A percentile compares a stretch with the other conserved stretches of the same genome.
Evolutionary conservation across 768 basidiomycete species (phyloP).

Genomic region (Russula virescens): DNA sequence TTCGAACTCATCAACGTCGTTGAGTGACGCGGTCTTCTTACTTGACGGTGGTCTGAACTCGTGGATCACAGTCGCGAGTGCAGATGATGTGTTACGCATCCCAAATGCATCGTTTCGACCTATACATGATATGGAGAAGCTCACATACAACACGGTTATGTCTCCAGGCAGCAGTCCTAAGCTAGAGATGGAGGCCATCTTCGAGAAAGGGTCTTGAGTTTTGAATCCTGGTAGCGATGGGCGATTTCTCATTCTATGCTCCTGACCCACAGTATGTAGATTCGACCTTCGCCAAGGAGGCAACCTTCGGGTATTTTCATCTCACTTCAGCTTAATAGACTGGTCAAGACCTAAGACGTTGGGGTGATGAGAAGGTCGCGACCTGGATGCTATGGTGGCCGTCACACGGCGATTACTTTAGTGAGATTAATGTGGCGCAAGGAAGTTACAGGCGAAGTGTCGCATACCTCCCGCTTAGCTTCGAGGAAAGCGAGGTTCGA

Average conservation of each 20-base stretch:
- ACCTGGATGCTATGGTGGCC: constrained; percentile 59
- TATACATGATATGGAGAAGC: constrained; percentile 23
- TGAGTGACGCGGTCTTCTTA: constrained; percentile 23
- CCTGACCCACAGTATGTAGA: constrained; percentile 49
- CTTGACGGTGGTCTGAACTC: constrained; percentile 22
- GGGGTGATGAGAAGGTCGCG: constrained; percentile 46
- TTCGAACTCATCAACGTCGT: neutral
- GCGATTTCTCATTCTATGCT: constrained; percentile 70
- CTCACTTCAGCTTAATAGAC: neutral
- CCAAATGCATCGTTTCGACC: constrained; percentile 29
- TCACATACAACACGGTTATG: constrained; percentile 26
- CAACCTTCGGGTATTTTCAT: constrained; percentile 44
- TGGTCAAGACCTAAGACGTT: constrained; percentile 38
- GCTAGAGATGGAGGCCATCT: constrained; percentile 27
- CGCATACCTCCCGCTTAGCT: constrained; percentile 54
- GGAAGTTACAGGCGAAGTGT: constrained; percentile 56
- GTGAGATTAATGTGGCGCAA: constrained; percentile 66
- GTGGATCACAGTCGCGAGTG: constrained; percentile 28
- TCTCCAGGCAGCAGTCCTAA: constrained; percentile 27
- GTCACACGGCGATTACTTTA: constrained; percentile 56
- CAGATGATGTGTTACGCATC: constrained; percentile 26
- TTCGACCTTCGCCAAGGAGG: constrained; percentile 57
- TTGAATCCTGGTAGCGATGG: constrained; percentile 41
- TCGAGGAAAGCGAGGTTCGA: constrained; percentile 42
- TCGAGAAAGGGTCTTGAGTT: constrained; percentile 47